Base-by-base conservation (phyloP, 495 filamentous ascomycete genomes). In the Talaromyces trachyspermus region DNA sequence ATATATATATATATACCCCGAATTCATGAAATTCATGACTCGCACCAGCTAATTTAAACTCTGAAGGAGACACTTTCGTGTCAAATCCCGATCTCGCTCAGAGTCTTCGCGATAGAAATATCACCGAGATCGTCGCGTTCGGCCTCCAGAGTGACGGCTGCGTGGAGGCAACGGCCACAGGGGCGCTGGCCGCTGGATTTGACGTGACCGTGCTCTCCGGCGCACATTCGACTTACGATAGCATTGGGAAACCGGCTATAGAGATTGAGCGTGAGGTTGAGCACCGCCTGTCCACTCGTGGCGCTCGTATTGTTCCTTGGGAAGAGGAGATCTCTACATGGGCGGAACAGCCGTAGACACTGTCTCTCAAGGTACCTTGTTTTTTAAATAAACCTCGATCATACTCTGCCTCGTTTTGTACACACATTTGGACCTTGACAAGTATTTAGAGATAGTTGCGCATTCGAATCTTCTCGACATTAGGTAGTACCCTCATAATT, bases 91-190 rank as follows among this genome's bases (percentile, higher is more conserved):
- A 55, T 7, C 49, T 66, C 3, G 59, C 49, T 0, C n/a, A 5
- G 0, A 26, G 44, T 26, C 50, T 66, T 7, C 52, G 42, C 4
- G 15, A 11, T 1, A 2, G 10, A 5, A 59, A 52, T 5, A 45
- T 66, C 12, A 14, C 7, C 0, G 26, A 53, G 12, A 47, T 66
- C 11, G 50, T 64, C 4, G 52, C 49, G 3, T 62, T 58, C 47
- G 63, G 63, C 23, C 51, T 66, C 32, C 63, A 66, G 52, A 64
- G 61, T 46, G 63, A 66, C 47, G 55, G 49, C 39, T 66, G 63
- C 46, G 63, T 66, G 3, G 44, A 57, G 43, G 32, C 29, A 7
- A 63, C 60, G 1, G 61, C 57, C 37, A 35, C 12, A 3, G 61
- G 61, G 12, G 63, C 61, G 2, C 48, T 63, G 1, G 48, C 25